Evolutionary conservation across 805 yeast species (phyloP), one percentile per base, ranked within the genome.

Genomic region (Scheffersomyces spartinae): DNA sequence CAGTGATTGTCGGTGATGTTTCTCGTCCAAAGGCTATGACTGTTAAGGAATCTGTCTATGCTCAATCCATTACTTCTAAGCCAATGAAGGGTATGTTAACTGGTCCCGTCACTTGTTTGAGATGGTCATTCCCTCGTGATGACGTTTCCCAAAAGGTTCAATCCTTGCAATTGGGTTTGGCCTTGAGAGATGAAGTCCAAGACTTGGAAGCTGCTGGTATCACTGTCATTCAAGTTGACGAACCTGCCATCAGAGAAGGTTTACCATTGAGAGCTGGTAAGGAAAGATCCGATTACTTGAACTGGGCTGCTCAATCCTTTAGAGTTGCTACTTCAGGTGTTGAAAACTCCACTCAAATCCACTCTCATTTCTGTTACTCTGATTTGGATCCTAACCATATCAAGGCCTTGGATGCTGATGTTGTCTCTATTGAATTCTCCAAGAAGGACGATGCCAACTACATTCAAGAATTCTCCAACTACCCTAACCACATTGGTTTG

Each of bases 81-180:
- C 95, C 96, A 57, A 82, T 91, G 75, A 91, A 91, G 76, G 98
- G 98, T 83, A 91, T 91, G 98, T 79, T 91, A 61, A 86, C 98
- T 57, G 98, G 98, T 68, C 98, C 98, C 61, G 91, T 91, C 51
- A 91, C 98, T 57, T 84, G 94, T 68, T 79, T 91, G 62, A 83
- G 98, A 77, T 91, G 98, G 98, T 91, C 98, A 48, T 91, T 91
- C 96, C 98, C 98, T 71, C 84, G 98, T 80, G 88, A 86, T 59
- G 98, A 91, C 53, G 80, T 88, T 45, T 69, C 94, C 38, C 86
- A 81, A 68, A 73, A 81, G 70, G 72, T 74, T 44, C 98, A 91
- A 72, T 84, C 96, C 46, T 73, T 81, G 61, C 98, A 91, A 74
- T 79, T 91, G 56, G 93, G 94, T 58, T 71, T 91, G 53, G 97